A percentile compares a stretch with the other conserved stretches of the same genome.
These are phyloP conservation scores for button mushroom (Agaricus bisporus) DNA, from an alignment of 768 basidiomycete species.

Conservation along the genomic window DNA sequence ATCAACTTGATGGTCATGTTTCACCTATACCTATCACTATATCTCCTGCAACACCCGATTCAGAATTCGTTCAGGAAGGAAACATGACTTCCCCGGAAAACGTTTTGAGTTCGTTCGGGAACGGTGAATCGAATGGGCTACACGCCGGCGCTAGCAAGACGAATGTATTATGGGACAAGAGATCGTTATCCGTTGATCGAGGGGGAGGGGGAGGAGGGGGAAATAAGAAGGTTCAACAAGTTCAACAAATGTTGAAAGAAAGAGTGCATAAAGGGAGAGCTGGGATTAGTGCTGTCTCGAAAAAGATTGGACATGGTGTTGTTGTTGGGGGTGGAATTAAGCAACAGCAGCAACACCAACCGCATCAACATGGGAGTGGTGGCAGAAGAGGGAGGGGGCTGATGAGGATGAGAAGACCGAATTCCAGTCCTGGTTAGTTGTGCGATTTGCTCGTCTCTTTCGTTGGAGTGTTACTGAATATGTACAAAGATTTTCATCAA, in stretches of 20 bases:
- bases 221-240: constrained; percentile 62
- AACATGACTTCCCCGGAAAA: neutral
- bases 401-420: constrained; percentile 43
- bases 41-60: constrained; percentile 53
- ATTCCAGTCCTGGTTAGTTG: constrained; percentile 60
- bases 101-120: neutral
- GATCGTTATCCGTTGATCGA: constrained; percentile 34
- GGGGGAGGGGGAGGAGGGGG: constrained; percentile 28
- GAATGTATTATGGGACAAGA: constrained; percentile 18
- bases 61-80: neutral
- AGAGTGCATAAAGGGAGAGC: constrained; percentile 69
- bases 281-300: constrained; percentile 70
- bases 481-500: constrained; percentile 56
- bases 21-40: constrained; percentile 49
- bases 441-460: neutral
- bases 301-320: constrained; percentile 70
- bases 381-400: too few relatives aligned
- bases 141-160: neutral
- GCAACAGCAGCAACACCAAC: constrained; percentile 28
- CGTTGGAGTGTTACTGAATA: neutral
- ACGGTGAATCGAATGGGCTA: neutral
- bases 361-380: too few relatives aligned
- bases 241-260: constrained; percentile 69
- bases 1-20: constrained; percentile 10
- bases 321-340: constrained; percentile 20